These are phyloP conservation scores for Diatrype stigma DNA, from an alignment of 2,329 filamentous ascomycete genomes.

Conservation along the genomic window DNA sequence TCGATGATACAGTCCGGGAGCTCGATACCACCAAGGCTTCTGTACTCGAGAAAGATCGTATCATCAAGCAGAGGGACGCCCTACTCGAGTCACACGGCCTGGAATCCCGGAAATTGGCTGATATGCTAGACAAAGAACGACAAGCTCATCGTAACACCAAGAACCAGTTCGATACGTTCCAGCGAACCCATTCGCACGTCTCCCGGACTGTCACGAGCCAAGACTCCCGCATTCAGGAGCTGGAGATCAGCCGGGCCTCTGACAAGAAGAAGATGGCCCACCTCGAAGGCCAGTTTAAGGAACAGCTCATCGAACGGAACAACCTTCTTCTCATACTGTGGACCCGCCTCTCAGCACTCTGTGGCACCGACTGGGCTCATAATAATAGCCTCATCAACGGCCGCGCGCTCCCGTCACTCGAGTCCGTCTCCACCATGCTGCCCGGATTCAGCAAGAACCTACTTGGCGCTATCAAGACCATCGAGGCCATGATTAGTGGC, in stretches of 20 bases:
- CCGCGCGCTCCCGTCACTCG: constrained; percentile 74
- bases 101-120: constrained; percentile 77
- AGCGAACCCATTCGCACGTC: constrained; percentile 83
- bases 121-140: constrained; percentile 88
- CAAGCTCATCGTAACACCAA: constrained; percentile 81
- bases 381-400: constrained; percentile 86
- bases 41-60: constrained; percentile 82
- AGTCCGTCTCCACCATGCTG: constrained; percentile 80
- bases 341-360: constrained; percentile 81
- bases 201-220: constrained; percentile 81
- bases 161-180: constrained; percentile 80
- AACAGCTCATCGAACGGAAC: constrained; percentile 87
- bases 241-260: constrained; percentile 73
- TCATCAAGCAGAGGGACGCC: constrained; percentile 84
- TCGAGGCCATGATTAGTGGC: constrained; percentile 73
- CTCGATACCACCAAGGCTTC: constrained; percentile 74
- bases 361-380: constrained; percentile 88
- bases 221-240: constrained; percentile 77
- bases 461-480: constrained; percentile 76
- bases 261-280: constrained; percentile 73
- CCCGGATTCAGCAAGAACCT: constrained; percentile 89
- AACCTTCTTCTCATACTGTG: constrained; percentile 82
- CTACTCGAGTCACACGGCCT: constrained; percentile 85
- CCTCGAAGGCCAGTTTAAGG: constrained; percentile 76
- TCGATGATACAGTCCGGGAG: constrained; percentile 78